Evolutionary conservation across 352 stramenopile species (phyloP).

Genomic region (Globisporangium echinulatum): DNA sequence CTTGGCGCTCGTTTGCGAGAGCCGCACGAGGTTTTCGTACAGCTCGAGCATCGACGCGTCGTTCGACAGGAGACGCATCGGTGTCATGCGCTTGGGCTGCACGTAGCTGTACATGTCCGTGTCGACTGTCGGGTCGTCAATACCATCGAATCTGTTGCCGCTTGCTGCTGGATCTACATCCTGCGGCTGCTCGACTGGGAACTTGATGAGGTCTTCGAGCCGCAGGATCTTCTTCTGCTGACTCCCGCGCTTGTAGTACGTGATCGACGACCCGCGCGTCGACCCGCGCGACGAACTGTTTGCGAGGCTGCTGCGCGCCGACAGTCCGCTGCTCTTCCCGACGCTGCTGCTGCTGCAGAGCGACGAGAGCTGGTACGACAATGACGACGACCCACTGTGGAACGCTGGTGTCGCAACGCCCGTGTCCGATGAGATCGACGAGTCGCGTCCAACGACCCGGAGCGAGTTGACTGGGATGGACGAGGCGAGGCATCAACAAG

Average conservation of each 20-base stretch:
- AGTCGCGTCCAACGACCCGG: constrained; percentile 12
- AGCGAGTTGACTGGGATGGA: constrained; percentile 11
- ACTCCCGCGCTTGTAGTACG: constrained; percentile 17
- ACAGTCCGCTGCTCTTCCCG: constrained; percentile 4
- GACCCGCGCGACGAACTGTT: background rate
- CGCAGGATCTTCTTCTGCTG: constrained; percentile 15
- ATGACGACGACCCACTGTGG: constrained; percentile 1
- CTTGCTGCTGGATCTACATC: constrained; percentile 1
- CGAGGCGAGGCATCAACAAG: background rate
- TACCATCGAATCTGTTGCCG: background rate
- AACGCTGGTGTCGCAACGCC: background rate
- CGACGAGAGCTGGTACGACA: constrained; percentile 9
- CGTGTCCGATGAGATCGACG: constrained; percentile 17
- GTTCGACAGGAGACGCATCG: constrained; percentile 8
- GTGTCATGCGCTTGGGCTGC: constrained; percentile 8
- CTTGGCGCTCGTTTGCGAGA: constrained; percentile 10
- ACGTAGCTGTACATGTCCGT: constrained; percentile 1
- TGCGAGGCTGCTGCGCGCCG: constrained; percentile 1
- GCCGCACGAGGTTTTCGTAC: constrained; percentile 14
- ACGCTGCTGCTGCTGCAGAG: constrained; percentile 1
- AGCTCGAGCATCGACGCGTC: constrained; percentile 12
- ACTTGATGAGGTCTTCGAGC: constrained; percentile 15
- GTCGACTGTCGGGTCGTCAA: constrained; percentile 6
- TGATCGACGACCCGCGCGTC: constrained; percentile 9
- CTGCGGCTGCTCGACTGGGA: constrained; percentile 7